phyloP scores from a whole-genome alignment of 1,284 basidiomycete genomes.

The Tremellales sp. region DNA sequence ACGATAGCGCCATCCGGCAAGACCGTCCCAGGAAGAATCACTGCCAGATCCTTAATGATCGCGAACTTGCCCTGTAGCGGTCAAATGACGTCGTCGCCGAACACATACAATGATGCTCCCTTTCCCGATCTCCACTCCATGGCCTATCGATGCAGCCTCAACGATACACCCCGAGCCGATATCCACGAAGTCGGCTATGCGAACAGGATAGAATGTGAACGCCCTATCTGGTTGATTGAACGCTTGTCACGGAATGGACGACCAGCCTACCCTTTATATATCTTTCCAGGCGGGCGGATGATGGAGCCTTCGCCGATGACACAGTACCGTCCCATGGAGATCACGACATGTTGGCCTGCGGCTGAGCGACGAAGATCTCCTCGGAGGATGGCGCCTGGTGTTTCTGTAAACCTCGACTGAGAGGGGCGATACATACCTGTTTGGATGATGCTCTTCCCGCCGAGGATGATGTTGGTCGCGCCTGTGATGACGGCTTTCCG shows the following conservation, averaged over 20 bases:
- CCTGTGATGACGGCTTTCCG: constrained; percentile 89
- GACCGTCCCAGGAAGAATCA: constrained; percentile 70
- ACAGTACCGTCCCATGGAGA: constrained; percentile 89
- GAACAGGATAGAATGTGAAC: constrained; percentile 98
- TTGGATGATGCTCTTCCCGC: constrained; percentile 94
- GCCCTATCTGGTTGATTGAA: constrained; percentile 11
- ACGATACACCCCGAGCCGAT: constrained; percentile 83
- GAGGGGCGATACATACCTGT: constrained; percentile 51
- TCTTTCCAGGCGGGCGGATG: constrained; percentile 59
- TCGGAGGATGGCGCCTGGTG: constrained; percentile 30
- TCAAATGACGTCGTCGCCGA: background rate
- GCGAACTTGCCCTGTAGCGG: constrained; percentile 79
- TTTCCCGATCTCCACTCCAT: constrained; percentile 90
- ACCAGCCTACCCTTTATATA: constrained; percentile 58
- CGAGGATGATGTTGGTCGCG: constrained; percentile 93
- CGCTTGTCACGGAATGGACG: background rate
- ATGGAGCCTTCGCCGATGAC: constrained; percentile 83
- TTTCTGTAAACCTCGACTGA: background rate
- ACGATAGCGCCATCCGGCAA: constrained; percentile 90
- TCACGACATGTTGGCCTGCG: constrained; percentile 83
- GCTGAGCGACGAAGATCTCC: constrained; percentile 58
- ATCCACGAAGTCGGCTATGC: constrained; percentile 90
- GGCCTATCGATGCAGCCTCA: constrained; percentile 92
- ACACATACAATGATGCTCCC: constrained; percentile 82
- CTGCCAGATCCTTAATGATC: constrained; percentile 93